phyloP scores from a whole-genome alignment of 768 basidiomycete species.

The Gloeostereum incarnatum region DNA sequence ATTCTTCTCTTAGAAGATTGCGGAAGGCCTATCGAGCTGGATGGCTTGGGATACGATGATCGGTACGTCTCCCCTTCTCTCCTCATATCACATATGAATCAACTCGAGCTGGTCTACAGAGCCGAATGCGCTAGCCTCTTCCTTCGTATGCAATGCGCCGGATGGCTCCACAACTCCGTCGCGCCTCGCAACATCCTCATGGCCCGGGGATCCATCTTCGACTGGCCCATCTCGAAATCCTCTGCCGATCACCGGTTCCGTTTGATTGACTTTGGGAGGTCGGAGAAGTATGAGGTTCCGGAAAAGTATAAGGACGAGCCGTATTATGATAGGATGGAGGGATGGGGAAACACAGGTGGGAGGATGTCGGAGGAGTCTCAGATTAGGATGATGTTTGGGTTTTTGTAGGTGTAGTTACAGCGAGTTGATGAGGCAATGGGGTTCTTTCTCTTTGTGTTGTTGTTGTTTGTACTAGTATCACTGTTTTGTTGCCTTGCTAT shows the following conservation, averaged over 20 bases:
- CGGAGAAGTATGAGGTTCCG: too few species aligned
- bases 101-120: background rate
- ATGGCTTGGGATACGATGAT: conserved; percentile 2
- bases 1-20: conserved; percentile 11
- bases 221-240: conserved; percentile 1
- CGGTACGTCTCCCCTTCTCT: background rate
- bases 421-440: too few species aligned
- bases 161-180: conserved; percentile 6
- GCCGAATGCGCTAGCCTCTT: conserved; percentile 9
- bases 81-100: too few species aligned
- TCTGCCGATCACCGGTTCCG: background rate
- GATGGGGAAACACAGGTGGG: too few species aligned
- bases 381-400: too few species aligned
- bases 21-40: conserved; percentile 5
- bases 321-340: too few species aligned
- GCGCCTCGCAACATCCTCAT: conserved; percentile 8
- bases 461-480: too few species aligned
- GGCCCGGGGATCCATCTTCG: conserved; percentile 1
- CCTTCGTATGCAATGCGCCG: conserved; percentile 6
- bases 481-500: too few species aligned
- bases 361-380: too few species aligned
- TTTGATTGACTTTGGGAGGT: conserved; percentile 1
- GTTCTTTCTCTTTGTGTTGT: too few species aligned
- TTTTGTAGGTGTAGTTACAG: too few species aligned
- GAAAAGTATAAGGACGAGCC: too few species aligned